Conservation (phyloP, 2,329 filamentous ascomycete genomes). For the Lanzia echinophila region DNA sequence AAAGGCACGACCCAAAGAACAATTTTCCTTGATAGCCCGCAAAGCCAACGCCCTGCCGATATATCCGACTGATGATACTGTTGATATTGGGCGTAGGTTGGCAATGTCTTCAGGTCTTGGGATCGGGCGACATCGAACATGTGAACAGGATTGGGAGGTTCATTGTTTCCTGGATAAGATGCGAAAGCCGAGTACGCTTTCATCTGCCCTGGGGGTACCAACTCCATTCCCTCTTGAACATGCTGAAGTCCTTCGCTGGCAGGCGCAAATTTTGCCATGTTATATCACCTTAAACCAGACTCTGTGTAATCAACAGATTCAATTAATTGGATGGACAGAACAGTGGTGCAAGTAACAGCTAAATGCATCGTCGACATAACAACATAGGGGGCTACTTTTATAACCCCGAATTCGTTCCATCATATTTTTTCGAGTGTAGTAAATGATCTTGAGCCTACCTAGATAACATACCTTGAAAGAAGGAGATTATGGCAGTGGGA, state of each 20-base stretch:
- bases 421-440: too few relatives aligned
- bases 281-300: too few relatives aligned
- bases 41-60: neutral
- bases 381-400: too few relatives aligned
- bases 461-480: too few relatives aligned
- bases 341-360: too few relatives aligned
- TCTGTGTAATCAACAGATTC: too few relatives aligned
- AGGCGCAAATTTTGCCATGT: neutral
- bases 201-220: neutral
- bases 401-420: too few relatives aligned
- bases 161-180: neutral
- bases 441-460: too few relatives aligned
- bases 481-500: too few relatives aligned
- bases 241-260: neutral
- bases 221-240: neutral
- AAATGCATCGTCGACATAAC: too few relatives aligned
- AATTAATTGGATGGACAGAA: too few relatives aligned
- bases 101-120: neutral
- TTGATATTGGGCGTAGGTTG: neutral
- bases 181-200: neutral
- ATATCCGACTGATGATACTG: neutral
- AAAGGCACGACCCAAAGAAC: neutral
- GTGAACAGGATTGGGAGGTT: neutral
- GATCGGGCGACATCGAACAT: neutral
- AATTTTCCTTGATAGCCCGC: neutral